Evolutionary conservation across 495 filamentous ascomycete genomes (phyloP).

Genomic region (Lophium mytilinum): DNA sequence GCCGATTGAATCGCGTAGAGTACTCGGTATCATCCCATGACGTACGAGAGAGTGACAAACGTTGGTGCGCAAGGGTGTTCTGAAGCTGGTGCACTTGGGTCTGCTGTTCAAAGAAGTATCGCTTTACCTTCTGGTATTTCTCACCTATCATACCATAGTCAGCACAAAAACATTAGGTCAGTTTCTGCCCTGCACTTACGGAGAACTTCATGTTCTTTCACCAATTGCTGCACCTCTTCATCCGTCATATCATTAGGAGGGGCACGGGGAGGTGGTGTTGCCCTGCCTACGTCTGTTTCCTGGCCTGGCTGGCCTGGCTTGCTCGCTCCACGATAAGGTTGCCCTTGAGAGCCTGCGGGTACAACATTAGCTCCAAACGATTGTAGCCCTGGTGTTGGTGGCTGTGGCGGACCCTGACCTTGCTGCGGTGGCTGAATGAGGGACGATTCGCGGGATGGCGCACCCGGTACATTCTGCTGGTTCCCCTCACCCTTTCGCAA

Average conservation of each 20-base stretch:
- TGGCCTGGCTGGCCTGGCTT: constrained; percentile 18
- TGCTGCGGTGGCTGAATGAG: constrained; percentile 22
- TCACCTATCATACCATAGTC: constrained; percentile 47
- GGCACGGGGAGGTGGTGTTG: constrained; percentile 30
- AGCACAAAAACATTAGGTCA: neutral
- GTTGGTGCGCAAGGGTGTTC: constrained; percentile 91
- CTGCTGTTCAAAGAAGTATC: constrained; percentile 93
- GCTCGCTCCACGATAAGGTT: constrained; percentile 24
- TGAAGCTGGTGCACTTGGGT: constrained; percentile 89
- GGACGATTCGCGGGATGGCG: constrained; percentile 22
- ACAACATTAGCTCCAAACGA: constrained; percentile 33
- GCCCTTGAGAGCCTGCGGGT: constrained; percentile 27
- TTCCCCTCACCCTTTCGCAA: constrained; percentile 22
- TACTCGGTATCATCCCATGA: constrained; percentile 97
- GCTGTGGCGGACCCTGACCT: constrained; percentile 23
- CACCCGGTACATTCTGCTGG: constrained; percentile 10
- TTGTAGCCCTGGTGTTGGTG: constrained; percentile 24
- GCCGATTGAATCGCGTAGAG: constrained; percentile 74
- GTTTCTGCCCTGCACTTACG: constrained; percentile 25
- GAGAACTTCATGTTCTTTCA: constrained; percentile 35
- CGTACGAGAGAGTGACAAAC: constrained; percentile 87
- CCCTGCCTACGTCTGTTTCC: constrained; percentile 27
- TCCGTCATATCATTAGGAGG: constrained; percentile 32
- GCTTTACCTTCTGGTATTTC: constrained; percentile 97
- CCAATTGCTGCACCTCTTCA: constrained; percentile 31